A percentile compares a stretch with the other conserved stretches of the same genome.
phyloP scores from a whole-genome alignment of 2,329 filamentous ascomycete species.

The Berkeleyomyces basicola region DNA sequence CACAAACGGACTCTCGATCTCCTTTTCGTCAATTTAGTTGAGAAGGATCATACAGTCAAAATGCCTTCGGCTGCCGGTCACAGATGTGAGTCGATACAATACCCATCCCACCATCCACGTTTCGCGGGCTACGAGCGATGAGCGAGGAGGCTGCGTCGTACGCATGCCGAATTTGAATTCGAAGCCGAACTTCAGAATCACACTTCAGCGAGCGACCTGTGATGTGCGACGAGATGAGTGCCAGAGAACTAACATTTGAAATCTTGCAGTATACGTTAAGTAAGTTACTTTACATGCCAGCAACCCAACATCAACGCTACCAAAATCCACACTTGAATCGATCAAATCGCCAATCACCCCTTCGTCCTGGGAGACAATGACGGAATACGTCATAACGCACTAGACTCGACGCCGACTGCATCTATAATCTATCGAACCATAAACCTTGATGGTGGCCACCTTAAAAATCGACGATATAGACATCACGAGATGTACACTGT shows the following conservation, averaged over 20 bases:
- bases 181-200: conserved; percentile 2
- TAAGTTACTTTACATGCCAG: conserved; percentile 35
- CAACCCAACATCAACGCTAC: background rate
- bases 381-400: background rate
- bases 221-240: background rate
- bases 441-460: conserved; percentile 5
- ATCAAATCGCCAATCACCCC: background rate
- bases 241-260: conserved; percentile 23
- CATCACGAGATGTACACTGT: conserved; percentile 1
- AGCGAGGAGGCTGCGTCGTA: conserved; percentile 4
- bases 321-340: background rate
- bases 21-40: conserved; percentile 27
- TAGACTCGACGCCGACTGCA: too few species aligned
- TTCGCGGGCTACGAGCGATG: background rate
- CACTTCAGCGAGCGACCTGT: background rate
- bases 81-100: conserved; percentile 52
- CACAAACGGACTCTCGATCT: conserved; percentile 19
- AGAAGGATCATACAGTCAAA: conserved; percentile 35
- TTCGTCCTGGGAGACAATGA: background rate
- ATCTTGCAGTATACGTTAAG: conserved; percentile 64
- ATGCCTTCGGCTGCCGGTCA: conserved; percentile 82
- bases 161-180: conserved; percentile 3
- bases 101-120: background rate
- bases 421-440: background rate
- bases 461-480: conserved; percentile 9